Evolutionary conservation across 257 asterid species (phyloP), one percentile per base, ranked within the genome.

Genomic region (Solanum chiquidenum): DNA sequence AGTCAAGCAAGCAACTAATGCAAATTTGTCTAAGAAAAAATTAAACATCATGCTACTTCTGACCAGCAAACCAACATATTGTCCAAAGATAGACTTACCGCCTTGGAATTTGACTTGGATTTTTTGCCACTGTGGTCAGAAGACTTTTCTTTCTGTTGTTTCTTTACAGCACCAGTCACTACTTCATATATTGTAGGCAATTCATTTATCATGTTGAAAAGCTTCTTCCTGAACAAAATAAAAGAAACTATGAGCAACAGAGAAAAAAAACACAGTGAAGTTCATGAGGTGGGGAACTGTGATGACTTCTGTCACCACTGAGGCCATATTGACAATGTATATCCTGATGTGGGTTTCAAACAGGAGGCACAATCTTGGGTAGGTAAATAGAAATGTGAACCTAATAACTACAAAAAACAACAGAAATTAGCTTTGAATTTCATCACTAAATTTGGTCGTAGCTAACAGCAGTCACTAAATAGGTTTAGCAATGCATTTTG

Each of bases 181-280:
- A 93, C 93, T 91, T 96, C 98, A 91, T 87, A 95, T 29, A 96
- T 91, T 7, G 99, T 93, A 49, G 98, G 98, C 44, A 93, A 93
- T 37, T 94, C 97, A 87, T 93, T 95, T 86, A 95, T 93, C 98
- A 94, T 88, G 91, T 91, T 91, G 92, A 95, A 96, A 55, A 96
- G 98, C 44, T 93, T 93, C 89, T 92, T 92, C 97, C 99, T 96
- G 94, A 69, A 90, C 83, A 68, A 89, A 76, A 83, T 89, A 79
- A n/a, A 66, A 35, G 31, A 77, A 55, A 23, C 14, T 9, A 37
- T 87, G 62, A 83, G 34, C 9, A 80, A 9, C 2, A 49, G 16
- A 73, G 20, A 84, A 25, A 6, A 27, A 62, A 38, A 83, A 60
- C 34, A 33, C 68, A 23, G 23, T 31, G 27, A 40, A 88, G 46